phyloP scores from a whole-genome alignment of 805 yeast species.

The Kodamaea leandrae region DNA sequence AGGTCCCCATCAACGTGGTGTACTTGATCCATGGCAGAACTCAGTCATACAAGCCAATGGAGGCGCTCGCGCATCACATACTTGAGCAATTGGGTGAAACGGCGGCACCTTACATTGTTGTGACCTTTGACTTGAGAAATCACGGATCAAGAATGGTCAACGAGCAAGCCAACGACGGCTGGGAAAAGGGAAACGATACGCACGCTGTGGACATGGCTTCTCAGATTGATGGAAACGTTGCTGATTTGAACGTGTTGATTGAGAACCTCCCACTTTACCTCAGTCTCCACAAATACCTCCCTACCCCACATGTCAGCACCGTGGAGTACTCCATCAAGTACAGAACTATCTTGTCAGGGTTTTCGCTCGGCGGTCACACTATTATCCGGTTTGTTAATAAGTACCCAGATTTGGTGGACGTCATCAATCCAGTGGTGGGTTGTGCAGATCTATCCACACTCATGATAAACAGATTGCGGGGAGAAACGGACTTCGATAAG shows the following conservation, averaged over 20 bases:
- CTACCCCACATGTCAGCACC: conserved; percentile 12
- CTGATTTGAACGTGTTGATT: conserved; percentile 44
- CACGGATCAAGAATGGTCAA: conserved; percentile 51
- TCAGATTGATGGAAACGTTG: conserved; percentile 45
- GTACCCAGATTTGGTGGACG: conserved; percentile 37
- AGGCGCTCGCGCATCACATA: conserved; percentile 38
- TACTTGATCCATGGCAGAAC: conserved; percentile 49
- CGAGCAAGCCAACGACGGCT: conserved; percentile 34
- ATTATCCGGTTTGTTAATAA: conserved; percentile 43
- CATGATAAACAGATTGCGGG: conserved; percentile 40
- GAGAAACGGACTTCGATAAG: conserved; percentile 21
- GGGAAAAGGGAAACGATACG: conserved; percentile 48
- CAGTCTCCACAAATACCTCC: conserved; percentile 28
- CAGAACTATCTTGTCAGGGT: conserved; percentile 46
- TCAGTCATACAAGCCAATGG: conserved; percentile 36
- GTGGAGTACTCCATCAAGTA: conserved; percentile 23
- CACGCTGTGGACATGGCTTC: conserved; percentile 53
- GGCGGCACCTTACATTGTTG: conserved; percentile 40
- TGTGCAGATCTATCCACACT: conserved; percentile 46
- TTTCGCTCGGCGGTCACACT: conserved; percentile 59
- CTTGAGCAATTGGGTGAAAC: conserved; percentile 22
- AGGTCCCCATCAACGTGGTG: conserved; percentile 38
- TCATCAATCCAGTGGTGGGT: conserved; percentile 51
- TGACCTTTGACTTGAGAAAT: conserved; percentile 53
- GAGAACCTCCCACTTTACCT: conserved; percentile 44